Conservation (phyloP, 768 basidiomycete genomes). For the Boletus rex-veris region DNA sequence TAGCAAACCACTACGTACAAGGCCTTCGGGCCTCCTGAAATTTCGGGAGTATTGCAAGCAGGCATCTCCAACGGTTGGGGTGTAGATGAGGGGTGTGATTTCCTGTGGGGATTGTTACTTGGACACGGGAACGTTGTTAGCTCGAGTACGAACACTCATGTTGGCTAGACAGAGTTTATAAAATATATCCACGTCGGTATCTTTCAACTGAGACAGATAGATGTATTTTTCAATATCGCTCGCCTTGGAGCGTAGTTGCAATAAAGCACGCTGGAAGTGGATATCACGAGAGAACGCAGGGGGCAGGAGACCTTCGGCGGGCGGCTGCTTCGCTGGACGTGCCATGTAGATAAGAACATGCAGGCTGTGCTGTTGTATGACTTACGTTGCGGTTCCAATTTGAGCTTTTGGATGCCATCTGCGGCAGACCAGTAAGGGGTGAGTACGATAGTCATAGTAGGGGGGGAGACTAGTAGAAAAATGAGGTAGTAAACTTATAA, state of each 20-base stretch:
- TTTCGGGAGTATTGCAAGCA: slow-evolving; percentile 81
- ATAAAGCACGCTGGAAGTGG: slow-evolving; percentile 57
- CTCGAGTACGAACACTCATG: slow-evolving; percentile 38
- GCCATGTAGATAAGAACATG: neutral
- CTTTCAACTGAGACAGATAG: slow-evolving; percentile 72
- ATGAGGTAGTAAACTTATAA: too few relatives aligned
- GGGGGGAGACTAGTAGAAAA: too few relatives aligned
- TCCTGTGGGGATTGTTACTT: slow-evolving; percentile 34
- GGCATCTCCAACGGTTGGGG: slow-evolving; percentile 89
- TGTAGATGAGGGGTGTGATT: slow-evolving; percentile 80
- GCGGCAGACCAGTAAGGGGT: slow-evolving; percentile 48
- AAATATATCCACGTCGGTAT: slow-evolving; percentile 70
- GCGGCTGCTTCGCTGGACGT: slow-evolving; percentile 38
- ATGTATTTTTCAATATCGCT: slow-evolving; percentile 81
- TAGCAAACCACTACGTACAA: slow-evolving; percentile 40
- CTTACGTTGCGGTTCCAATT: slow-evolving; percentile 52
- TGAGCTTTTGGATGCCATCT: slow-evolving; percentile 70
- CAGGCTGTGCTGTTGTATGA: neutral
- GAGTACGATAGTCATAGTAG: slow-evolving; percentile 55
- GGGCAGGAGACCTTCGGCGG: slow-evolving; percentile 57
- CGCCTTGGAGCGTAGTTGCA: slow-evolving; percentile 74
- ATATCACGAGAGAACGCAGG: slow-evolving; percentile 50
- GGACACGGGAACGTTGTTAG: neutral
- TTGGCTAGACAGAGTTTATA: slow-evolving; percentile 71
- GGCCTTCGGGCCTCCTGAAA: slow-evolving; percentile 69